Conservation (phyloP, 495 filamentous ascomycete genomes). For the Corynascus novoguineensis region DNA sequence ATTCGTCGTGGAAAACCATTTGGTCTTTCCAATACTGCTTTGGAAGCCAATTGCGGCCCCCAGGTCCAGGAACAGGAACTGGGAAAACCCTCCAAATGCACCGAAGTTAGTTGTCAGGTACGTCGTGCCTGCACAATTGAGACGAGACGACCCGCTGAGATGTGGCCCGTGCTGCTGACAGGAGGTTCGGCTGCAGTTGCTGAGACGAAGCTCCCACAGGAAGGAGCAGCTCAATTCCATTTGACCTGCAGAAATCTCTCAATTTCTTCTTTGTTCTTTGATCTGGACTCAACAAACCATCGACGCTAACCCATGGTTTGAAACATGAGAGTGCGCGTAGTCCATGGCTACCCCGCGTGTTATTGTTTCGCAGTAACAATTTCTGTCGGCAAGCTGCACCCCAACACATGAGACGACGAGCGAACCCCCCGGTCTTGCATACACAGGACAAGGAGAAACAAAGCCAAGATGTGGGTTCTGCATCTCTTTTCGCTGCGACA, state of each 20-base stretch:
- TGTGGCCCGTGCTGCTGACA: constrained; percentile 25
- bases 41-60: too few species aligned
- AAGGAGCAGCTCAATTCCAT: background rate
- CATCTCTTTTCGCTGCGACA: background rate
- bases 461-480: too few species aligned
- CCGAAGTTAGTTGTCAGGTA: background rate
- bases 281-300: background rate
- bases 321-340: constrained; percentile 10
- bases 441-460: too few species aligned
- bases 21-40: too few species aligned
- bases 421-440: background rate
- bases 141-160: background rate
- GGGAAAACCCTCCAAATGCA: background rate
- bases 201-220: constrained; percentile 8
- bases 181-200: constrained; percentile 3
- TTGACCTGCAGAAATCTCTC: background rate
- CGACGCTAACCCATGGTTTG: background rate
- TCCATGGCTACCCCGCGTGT: constrained; percentile 3
- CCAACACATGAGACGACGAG: constrained; percentile 2
- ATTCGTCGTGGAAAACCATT: background rate
- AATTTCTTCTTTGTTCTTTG: background rate
- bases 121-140: constrained; percentile 1
- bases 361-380: constrained; percentile 17
- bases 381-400: constrained; percentile 1
- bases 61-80: too few species aligned